Base-by-base conservation (phyloP, 495 filamentous ascomycete genomes). In the Xylaria scruposa region DNA sequence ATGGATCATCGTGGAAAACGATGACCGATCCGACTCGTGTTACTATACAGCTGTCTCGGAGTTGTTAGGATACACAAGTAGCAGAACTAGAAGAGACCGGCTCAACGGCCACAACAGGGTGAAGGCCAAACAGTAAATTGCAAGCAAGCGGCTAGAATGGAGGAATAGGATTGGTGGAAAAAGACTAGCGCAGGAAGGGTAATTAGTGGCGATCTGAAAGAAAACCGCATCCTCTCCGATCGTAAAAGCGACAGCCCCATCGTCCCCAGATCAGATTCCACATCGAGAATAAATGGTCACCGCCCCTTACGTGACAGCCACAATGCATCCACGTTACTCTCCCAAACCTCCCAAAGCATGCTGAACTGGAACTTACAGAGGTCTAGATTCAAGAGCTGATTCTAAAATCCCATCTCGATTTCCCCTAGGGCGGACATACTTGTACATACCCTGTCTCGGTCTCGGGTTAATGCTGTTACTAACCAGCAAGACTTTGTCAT, bases 151-250 rank as follows among this genome's bases (percentile, higher is more conserved):
- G 19, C 24, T 26, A 6, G 26, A 26, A 56, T 12, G 21, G 49
- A 3, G 10, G 49, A 5, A 56, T 9, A 56, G 60, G 60, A 63
- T 31, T 31, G 62, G 44, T 24, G n/a, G 7, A 36, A 65, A 49
- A 63, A 62, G 60, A 62, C 21, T 44, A 38, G 51, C 26, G 15
- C 53, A 33, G 33, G 40, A 42, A 24, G 38, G n/a, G 26, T 6
- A 13, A 47, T n/a, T 59, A 49, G 66, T 44, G 66, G 51, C 66
- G 66, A 68, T 68, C 36, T 31, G 53, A 56, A 44, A 53, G 29
- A 12, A 51, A 67, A 67, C 64, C 29, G 49, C 47, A 40, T 54
- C 31, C 64, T 7, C 36, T 40, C 64, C 29, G 66, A 68, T 68
- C 66, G 66, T 19, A 13, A 15, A 68, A 68, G 0, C 21, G 47